Conservation (phyloP, 768 basidiomycete genomes). For the Lactarius hatsudake region DNA sequence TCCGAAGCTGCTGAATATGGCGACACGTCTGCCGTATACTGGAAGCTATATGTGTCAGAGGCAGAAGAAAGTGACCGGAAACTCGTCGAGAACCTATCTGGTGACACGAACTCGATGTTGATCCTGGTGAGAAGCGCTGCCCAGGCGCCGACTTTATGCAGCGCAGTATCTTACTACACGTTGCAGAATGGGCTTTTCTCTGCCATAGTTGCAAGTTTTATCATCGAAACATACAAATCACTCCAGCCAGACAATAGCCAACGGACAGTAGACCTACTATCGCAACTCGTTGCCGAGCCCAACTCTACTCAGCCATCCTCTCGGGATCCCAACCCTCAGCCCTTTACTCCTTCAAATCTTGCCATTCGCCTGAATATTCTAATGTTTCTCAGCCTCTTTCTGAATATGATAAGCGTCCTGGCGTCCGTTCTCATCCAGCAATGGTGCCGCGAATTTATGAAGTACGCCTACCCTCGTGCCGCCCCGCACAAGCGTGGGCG, state of each 20-base stretch:
- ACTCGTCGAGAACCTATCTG: constrained; percentile 19
- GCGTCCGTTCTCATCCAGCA: constrained; percentile 22
- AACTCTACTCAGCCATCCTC: neutral
- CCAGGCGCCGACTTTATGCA: neutral
- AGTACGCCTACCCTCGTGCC: neutral
- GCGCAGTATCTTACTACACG: neutral
- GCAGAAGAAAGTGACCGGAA: constrained; percentile 19
- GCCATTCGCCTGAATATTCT: constrained; percentile 20
- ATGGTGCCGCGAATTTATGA: constrained; percentile 18
- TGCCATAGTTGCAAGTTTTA: constrained; percentile 25
- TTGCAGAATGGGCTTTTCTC: constrained; percentile 25
- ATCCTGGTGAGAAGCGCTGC: constrained; percentile 18
- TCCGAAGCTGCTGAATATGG: constrained; percentile 9
- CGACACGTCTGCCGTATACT: constrained; percentile 21
- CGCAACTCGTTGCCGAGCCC: constrained; percentile 3
- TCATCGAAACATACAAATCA: constrained; percentile 25
- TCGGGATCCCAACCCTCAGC: neutral
- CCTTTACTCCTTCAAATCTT: constrained; percentile 1
- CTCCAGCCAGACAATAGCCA: constrained; percentile 14
- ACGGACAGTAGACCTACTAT: constrained; percentile 6
- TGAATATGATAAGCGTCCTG: constrained; percentile 18
- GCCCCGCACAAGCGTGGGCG: constrained; percentile 17
- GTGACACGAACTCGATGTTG: constrained; percentile 25
- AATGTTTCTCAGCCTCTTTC: constrained; percentile 20
- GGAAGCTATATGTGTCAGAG: constrained; percentile 23